Evolutionary conservation across 768 basidiomycete genomes (phyloP).

Genomic region (Mycena galericulata): DNA sequence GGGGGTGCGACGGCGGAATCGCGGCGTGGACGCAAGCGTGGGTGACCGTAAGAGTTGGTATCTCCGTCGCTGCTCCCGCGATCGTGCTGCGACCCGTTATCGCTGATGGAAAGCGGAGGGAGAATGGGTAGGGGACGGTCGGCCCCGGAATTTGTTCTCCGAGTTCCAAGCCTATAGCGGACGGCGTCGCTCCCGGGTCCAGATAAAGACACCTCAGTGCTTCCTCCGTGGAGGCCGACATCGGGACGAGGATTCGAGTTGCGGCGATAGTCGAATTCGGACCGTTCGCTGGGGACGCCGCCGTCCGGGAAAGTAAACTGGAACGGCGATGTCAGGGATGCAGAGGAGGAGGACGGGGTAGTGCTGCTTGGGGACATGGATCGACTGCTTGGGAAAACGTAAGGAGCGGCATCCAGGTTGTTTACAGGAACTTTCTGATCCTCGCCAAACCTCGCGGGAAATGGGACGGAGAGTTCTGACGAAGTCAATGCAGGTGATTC

Average conservation of each 20-base stretch:
- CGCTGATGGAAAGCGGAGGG: conserved; percentile 62
- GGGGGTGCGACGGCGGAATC: conserved; percentile 57
- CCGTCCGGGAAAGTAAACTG: conserved; percentile 74
- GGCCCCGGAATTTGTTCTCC: conserved; percentile 60
- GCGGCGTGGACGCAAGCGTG: conserved; percentile 62
- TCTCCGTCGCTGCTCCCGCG: conserved; percentile 70
- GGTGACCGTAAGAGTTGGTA: conserved; percentile 53
- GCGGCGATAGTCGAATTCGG: conserved; percentile 77
- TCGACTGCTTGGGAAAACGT: conserved; percentile 74
- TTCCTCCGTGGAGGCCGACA: conserved; percentile 67
- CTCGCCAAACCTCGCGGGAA: conserved; percentile 56
- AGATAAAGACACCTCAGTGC: conserved; percentile 72
- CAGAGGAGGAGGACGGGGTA: conserved; percentile 71
- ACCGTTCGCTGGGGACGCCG: conserved; percentile 62
- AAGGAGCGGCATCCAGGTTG: conserved; percentile 65
- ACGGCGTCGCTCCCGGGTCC: conserved; percentile 64
- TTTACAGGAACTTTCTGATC: conserved; percentile 68
- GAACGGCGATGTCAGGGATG: conserved; percentile 74
- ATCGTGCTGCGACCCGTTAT: conserved; percentile 64
- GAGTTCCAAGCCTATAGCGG: conserved; percentile 68
- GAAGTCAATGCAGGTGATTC: conserved; percentile 70
- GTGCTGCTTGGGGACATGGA: conserved; percentile 79
- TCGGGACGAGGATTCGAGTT: conserved; percentile 66
- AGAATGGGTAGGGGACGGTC: conserved; percentile 63
- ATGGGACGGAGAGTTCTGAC: conserved; percentile 31